Evolutionary conservation across 192 early-diverging fungal genomes (phyloP).

Genomic region (Geranomyces variabilis): DNA sequence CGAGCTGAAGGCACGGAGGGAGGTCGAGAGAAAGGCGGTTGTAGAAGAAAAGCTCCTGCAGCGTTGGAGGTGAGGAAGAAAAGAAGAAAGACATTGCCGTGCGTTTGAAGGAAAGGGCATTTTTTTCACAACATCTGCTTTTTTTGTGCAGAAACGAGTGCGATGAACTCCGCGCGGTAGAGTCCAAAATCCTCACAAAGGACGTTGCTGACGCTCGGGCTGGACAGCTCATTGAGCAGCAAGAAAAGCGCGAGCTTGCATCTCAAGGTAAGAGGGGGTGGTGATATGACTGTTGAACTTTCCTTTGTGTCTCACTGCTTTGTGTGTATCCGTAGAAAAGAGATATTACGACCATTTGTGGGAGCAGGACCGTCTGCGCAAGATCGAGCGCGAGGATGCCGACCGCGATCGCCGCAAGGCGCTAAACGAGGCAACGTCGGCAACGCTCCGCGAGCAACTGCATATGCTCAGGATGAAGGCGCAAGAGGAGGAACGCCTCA

Average conservation of each 20-base stretch:
- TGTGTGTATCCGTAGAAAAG: conserved; percentile 36
- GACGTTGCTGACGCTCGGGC: conserved; percentile 45
- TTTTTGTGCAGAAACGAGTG: conserved; percentile 52
- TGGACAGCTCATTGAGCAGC: conserved; percentile 48
- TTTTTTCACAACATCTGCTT: too few relatives aligned
- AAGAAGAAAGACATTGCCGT: neutral
- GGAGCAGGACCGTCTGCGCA: conserved; percentile 56
- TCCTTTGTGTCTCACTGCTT: too few relatives aligned
- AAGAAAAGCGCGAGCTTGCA: conserved; percentile 28
- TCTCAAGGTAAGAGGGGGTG: conserved; percentile 25
- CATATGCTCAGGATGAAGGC: conserved; percentile 42
- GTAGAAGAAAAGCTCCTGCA: conserved; percentile 55
- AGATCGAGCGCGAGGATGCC: conserved; percentile 51
- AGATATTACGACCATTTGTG: conserved; percentile 53
- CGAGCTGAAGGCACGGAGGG: conserved; percentile 46
- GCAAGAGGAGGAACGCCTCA: conserved; percentile 48
- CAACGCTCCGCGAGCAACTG: conserved; percentile 49
- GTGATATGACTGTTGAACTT: neutral
- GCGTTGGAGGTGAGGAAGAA: conserved; percentile 46
- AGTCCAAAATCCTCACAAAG: conserved; percentile 44
- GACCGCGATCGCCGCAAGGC: conserved; percentile 36
- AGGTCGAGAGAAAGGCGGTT: conserved; percentile 51
- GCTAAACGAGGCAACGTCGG: conserved; percentile 44
- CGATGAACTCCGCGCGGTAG: conserved; percentile 54
- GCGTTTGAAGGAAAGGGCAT: too few relatives aligned